Evolutionary conservation across 2,329 filamentous ascomycete genomes (phyloP).

Genomic region (Herpotrichia juniperi): DNA sequence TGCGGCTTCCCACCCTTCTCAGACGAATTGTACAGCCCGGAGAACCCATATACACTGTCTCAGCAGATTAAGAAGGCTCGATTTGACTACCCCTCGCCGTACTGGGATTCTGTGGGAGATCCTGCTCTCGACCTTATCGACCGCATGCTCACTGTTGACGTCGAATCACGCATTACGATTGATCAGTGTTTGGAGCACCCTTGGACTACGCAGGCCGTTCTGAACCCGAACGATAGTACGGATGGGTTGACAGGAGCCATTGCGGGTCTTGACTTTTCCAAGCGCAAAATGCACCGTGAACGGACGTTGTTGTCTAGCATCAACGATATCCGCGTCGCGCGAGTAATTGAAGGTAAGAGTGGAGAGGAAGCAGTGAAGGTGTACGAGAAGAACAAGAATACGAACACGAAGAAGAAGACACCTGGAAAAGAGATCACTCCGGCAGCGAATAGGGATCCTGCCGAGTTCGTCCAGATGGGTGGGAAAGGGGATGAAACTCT

Average conservation of each 20-base stretch:
- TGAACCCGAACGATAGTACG: constrained; percentile 79
- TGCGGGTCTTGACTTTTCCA: constrained; percentile 79
- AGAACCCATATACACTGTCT: constrained; percentile 85
- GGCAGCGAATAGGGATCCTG: constrained; percentile 67
- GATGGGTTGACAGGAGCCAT: constrained; percentile 91
- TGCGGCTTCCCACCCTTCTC: constrained; percentile 98
- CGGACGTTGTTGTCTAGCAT: constrained; percentile 83
- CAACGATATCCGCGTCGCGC: constrained; percentile 72
- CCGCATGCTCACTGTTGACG: constrained; percentile 88
- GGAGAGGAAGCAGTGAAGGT: constrained; percentile 54
- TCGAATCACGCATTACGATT: constrained; percentile 81
- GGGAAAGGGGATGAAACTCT: constrained; percentile 83
- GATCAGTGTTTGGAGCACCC: constrained; percentile 91
- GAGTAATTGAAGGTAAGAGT: constrained; percentile 62
- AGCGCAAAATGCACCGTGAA: constrained; percentile 79
- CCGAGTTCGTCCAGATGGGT: constrained; percentile 84
- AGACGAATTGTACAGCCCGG: constrained; percentile 80
- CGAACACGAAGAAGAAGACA: constrained; percentile 25
- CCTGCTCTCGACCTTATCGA: constrained; percentile 92
- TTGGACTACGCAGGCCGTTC: constrained; percentile 71
- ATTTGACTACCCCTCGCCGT: constrained; percentile 95
- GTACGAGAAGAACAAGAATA: constrained; percentile 45
- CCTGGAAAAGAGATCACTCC: constrained; percentile 66
- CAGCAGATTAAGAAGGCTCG: constrained; percentile 88
- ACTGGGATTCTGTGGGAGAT: constrained; percentile 90